Conservation (phyloP, 148 eudicot genomes). For the Nepenthes mirabilis region DNA sequence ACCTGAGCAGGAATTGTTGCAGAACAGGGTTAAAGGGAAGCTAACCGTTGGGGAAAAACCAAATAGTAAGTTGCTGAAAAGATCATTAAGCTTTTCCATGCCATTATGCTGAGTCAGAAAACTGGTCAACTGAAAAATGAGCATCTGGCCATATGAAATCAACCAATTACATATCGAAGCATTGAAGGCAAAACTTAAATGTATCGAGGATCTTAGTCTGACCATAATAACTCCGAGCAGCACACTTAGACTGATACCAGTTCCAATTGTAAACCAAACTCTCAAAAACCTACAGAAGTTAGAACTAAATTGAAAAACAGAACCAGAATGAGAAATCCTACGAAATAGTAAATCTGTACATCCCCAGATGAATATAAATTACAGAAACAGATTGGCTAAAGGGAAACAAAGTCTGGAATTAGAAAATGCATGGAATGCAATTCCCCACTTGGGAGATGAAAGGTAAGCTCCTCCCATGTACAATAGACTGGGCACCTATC, state of each 20-base stretch:
- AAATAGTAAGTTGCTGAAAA: slow-evolving; percentile 37
- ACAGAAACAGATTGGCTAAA: too few relatives aligned
- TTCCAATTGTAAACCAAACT: slow-evolving; percentile 69
- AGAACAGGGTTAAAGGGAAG: slow-evolving; percentile 2
- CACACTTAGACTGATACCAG: slow-evolving; percentile 59
- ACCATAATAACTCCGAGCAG: slow-evolving; percentile 65
- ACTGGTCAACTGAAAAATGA: slow-evolving; percentile 38
- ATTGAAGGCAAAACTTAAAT: neutral
- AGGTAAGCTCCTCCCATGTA: too few relatives aligned
- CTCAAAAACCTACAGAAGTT: slow-evolving; percentile 40
- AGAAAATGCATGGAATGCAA: too few relatives aligned
- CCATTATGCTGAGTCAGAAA: slow-evolving; percentile 30
- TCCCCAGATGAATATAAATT: too few relatives aligned
- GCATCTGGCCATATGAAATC: slow-evolving; percentile 28
- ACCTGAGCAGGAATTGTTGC: slow-evolving; percentile 1
- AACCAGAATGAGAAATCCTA: neutral
- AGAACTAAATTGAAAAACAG: neutral
- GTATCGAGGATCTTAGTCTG: slow-evolving; percentile 7
- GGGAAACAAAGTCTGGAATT: neutral
- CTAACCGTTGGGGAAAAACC: slow-evolving; percentile 63
- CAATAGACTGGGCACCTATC: too few relatives aligned
- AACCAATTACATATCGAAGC: neutral
- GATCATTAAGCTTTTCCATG: slow-evolving; percentile 23
- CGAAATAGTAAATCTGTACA: neutral
- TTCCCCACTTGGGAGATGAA: too few relatives aligned